Evolutionary conservation across 1,139 yeast species (phyloP).

Genomic region (Hyphopichia burtonii): DNA sequence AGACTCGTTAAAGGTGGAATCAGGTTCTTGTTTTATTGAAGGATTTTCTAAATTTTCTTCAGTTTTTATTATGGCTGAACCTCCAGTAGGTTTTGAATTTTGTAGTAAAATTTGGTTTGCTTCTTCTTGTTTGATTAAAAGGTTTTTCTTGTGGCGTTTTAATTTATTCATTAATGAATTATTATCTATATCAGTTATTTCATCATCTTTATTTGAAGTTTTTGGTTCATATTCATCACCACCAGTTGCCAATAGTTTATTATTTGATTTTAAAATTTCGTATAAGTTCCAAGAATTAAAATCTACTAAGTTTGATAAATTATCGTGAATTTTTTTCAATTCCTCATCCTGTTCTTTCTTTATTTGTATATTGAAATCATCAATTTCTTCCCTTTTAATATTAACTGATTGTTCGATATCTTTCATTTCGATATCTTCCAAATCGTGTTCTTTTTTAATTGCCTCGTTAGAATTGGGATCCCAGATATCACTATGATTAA

Average conservation of each 20-base stretch:
- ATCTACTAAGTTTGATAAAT: conserved; percentile 47
- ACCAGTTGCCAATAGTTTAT: conserved; percentile 69
- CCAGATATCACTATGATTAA: conserved; percentile 76
- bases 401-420: conserved; percentile 10
- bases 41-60: conserved; percentile 10
- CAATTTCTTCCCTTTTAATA: conserved; percentile 22
- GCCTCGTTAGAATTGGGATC: conserved; percentile 64
- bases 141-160: conserved; percentile 35
- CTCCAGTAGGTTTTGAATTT: conserved; percentile 1
- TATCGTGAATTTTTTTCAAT: conserved; percentile 47
- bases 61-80: conserved; percentile 8
- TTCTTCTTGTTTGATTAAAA: conserved; percentile 5
- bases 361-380: conserved; percentile 21
- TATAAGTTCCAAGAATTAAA: conserved; percentile 64
- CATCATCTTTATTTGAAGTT: conserved; percentile 9
- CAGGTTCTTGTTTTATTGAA: conserved; percentile 4
- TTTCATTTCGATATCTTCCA: conserved; percentile 13
- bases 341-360: conserved; percentile 47
- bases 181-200: conserved; percentile 19
- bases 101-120: conserved; percentile 4
- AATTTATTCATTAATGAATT: conserved; percentile 29
- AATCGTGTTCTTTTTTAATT: conserved; percentile 19
- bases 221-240: conserved; percentile 40
- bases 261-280: conserved; percentile 67
- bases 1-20: conserved; percentile 1